Base-by-base conservation (phyloP, 2,329 filamentous ascomycete species). In the Penicillium sp. region DNA sequence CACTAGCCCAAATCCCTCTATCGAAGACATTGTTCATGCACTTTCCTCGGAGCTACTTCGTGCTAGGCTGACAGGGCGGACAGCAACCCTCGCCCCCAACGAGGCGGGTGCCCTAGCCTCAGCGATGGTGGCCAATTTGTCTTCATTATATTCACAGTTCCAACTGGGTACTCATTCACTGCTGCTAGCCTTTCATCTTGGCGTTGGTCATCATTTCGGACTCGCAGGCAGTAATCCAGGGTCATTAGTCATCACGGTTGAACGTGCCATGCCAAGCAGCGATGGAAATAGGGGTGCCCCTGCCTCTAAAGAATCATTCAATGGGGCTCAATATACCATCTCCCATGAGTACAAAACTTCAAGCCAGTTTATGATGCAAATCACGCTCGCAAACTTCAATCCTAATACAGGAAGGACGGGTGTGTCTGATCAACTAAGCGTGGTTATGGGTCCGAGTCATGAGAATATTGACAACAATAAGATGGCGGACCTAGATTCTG, bases 131-230 rank as follows among this genome's bases (percentile, higher is more conserved):
- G 59, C 63, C 33, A 70, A 68, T 50, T 38, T 75, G 16, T 68
- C 59, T 10, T 56, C 63, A 1, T 61, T 69, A 19, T 72, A 71
- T 48, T 62, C 67, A 5, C 65, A 67, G 5, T 44, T 70, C 1
- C 61, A 72, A 7, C 45, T 56, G 12, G 57, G 60, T 2, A 58
- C 61, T 2, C 54, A 67, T 19, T 62, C 64, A 2, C 56, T 68
- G 4, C 64, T 72, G 31, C 61, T 72, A 31, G 73, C 71, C 7
- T 63, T 73, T 3, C 69, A 71, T 45, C 68, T 77, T 16, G 74
- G 74, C 10, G 53, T 76, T 7, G 70, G 70, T 1, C 66, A 69
- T 25, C 64, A 72, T 38, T 67, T 75, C 22, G 74, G 73, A 1
- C 54, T 71, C 8, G 51, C 61, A 19, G 59, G 67, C 8, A 64